Percentiles rank a stretch among this genome's conserved stretches.
Conservation (phyloP, 768 basidiomycete species). For the Leccinum olivaceopallidum region DNA sequence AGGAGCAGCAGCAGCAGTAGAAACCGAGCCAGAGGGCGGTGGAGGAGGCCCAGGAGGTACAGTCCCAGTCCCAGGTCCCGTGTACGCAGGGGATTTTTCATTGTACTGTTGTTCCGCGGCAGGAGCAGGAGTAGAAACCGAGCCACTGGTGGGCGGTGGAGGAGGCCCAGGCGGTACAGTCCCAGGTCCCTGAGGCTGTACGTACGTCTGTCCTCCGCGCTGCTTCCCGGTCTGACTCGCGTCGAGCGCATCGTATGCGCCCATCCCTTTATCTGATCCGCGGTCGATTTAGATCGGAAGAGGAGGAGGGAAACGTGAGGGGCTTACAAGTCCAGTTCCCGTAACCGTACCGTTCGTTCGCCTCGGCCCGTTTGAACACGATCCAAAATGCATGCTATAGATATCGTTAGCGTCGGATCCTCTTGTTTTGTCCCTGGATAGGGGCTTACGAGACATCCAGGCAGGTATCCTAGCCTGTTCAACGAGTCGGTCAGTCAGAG, state of each 20-base stretch:
- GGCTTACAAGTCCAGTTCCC: constrained; percentile 28
- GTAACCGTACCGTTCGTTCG: constrained; percentile 51
- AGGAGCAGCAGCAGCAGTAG: not conserved
- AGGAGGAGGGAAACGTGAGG: not conserved
- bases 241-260: constrained; percentile 9
- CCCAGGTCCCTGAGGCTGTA: not conserved
- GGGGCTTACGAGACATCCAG: constrained; percentile 50
- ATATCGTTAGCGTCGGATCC: too few species aligned
- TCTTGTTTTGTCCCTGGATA: too few species aligned
- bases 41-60: not conserved
- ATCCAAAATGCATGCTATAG: constrained; percentile 80
- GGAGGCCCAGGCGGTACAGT: constrained; percentile 1
- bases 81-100: not conserved
- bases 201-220: not conserved
- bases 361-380: constrained; percentile 79
- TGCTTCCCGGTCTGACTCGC: not conserved
- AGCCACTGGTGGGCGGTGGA: not conserved
- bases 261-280: constrained; percentile 23
- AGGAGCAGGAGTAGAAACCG: not conserved
- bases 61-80: not conserved
- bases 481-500: not conserved
- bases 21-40: not conserved
- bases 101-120: not conserved
- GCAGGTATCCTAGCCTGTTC: constrained; percentile 69
- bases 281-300: not conserved